Percentiles rank a stretch among this genome's conserved stretches.
phyloP scores from a whole-genome alignment of 2,329 filamentous ascomycete genomes.

The Aspergillus brasiliensis region DNA sequence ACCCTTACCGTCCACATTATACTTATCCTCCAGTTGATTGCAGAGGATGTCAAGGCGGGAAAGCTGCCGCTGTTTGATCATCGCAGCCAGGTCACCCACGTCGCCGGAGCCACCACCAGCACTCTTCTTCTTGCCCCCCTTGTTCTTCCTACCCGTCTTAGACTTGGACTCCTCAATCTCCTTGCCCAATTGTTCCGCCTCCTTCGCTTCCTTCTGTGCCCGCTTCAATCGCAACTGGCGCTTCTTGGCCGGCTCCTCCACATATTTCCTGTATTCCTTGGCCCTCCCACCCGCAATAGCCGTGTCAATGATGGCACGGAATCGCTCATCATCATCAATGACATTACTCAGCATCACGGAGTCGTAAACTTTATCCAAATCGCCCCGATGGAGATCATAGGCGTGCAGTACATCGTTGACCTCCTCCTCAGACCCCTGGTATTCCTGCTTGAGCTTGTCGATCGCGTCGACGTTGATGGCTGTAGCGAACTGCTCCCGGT shows the following conservation, averaged over 20 bases:
- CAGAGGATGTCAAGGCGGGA: conserved; percentile 65
- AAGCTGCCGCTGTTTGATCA: conserved; percentile 73
- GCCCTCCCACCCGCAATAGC: conserved; percentile 74
- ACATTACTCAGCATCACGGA: conserved; percentile 84
- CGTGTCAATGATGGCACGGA: conserved; percentile 75
- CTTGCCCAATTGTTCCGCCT: conserved; percentile 75
- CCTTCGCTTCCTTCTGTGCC: conserved; percentile 67
- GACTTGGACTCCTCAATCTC: conserved; percentile 74
- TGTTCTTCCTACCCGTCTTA: conserved; percentile 46
- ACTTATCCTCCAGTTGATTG: conserved; percentile 76
- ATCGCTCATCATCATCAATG: conserved; percentile 80
- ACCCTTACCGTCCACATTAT: conserved; percentile 40
- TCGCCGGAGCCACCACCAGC: conserved; percentile 36
- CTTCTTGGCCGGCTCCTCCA: conserved; percentile 69
- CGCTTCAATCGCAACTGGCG: conserved; percentile 61
- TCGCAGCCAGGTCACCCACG: conserved; percentile 61
- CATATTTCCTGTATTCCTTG: conserved; percentile 67
- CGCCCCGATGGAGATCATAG: conserved; percentile 72
- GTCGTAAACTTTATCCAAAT: conserved; percentile 77
- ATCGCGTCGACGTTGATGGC: conserved; percentile 75
- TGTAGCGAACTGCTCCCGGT: conserved; percentile 78
- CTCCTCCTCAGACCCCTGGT: conserved; percentile 87
- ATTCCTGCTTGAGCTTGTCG: conserved; percentile 71
- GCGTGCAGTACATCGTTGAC: conserved; percentile 72
- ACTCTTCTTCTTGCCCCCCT: conserved; percentile 14